Percentiles rank a stretch among this genome's conserved stretches.
Conservation (phyloP, 768 basidiomycete genomes). For the Atractiella rhizophila region DNA sequence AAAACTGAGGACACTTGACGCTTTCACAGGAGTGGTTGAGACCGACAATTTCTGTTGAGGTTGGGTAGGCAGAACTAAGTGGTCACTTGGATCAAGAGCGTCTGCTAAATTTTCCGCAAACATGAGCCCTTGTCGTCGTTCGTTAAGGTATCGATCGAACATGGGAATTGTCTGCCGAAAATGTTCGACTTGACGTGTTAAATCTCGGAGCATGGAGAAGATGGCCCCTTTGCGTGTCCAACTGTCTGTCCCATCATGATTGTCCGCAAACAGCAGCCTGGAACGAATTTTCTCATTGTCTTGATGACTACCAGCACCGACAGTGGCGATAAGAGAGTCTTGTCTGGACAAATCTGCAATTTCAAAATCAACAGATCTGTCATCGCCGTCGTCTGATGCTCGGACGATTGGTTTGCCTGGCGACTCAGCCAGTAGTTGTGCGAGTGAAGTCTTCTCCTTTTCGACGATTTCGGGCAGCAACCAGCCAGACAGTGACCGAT, state of each 20-base stretch:
- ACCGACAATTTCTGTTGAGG: constrained; percentile 4
- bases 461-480: constrained; percentile 31
- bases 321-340: constrained; percentile 19
- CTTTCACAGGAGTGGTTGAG: not conserved
- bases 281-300: no score
- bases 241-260: no score
- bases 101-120: constrained; percentile 83
- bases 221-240: not conserved
- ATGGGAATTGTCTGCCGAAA: constrained; percentile 48
- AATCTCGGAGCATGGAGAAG: not conserved
- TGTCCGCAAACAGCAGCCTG: no score
- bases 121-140: constrained; percentile 64
- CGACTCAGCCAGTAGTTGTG: not conserved
- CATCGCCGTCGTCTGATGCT: constrained; percentile 38
- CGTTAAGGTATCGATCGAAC: constrained; percentile 60
- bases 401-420: not conserved
- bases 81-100: constrained; percentile 42
- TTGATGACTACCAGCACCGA: no score
- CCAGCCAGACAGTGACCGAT: constrained; percentile 71
- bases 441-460: not conserved
- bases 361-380: constrained; percentile 51
- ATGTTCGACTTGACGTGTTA: not conserved
- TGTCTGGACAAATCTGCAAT: constrained; percentile 39
- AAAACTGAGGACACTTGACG: not conserved
- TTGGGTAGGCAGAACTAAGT: not conserved